Evolutionary conservation across 768 basidiomycete species (phyloP).

Genomic region (Amanita thiersii): DNA sequence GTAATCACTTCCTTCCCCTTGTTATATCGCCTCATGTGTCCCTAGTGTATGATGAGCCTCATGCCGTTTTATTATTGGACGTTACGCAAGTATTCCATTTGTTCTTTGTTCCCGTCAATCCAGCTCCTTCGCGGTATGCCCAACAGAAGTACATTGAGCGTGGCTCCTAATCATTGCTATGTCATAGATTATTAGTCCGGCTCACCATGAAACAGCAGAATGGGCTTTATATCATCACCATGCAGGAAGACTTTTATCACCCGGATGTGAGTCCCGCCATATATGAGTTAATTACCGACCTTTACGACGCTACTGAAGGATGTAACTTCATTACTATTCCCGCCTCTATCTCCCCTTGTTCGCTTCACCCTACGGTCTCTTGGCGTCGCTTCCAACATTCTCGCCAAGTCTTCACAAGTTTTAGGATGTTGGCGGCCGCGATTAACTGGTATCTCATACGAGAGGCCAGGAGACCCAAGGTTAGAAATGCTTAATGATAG

Average conservation of each 20-base stretch:
- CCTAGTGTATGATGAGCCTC: slow-evolving; percentile 36
- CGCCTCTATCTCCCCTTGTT: slow-evolving; percentile 15
- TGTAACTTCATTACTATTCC: slow-evolving; percentile 14
- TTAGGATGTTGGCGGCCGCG: slow-evolving; percentile 19
- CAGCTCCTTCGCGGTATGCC: slow-evolving; percentile 33
- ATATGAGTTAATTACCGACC: not conserved
- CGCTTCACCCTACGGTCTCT: slow-evolving; percentile 12
- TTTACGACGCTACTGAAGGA: slow-evolving; percentile 12
- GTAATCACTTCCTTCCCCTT: no score
- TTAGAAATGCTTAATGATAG: no score
- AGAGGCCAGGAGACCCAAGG: no score
- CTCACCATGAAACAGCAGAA: slow-evolving; percentile 36
- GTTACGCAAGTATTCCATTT: slow-evolving; percentile 39
- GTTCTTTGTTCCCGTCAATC: slow-evolving; percentile 30
- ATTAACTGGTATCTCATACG: not conserved
- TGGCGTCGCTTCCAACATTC: slow-evolving; percentile 14
- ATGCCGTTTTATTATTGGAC: slow-evolving; percentile 33
- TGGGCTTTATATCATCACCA: slow-evolving; percentile 30
- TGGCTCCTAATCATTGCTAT: no score
- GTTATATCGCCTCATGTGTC: no score
- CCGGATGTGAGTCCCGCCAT: slow-evolving; percentile 17
- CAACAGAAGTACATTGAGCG: not conserved
- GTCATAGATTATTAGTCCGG: slow-evolving; percentile 32
- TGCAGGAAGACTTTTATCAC: slow-evolving; percentile 37
- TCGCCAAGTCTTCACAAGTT: slow-evolving; percentile 20